Percentiles rank a stretch among this genome's conserved stretches.
phyloP scores from a whole-genome alignment of 2,329 filamentous ascomycete genomes.

The Diaporthe eres region DNA sequence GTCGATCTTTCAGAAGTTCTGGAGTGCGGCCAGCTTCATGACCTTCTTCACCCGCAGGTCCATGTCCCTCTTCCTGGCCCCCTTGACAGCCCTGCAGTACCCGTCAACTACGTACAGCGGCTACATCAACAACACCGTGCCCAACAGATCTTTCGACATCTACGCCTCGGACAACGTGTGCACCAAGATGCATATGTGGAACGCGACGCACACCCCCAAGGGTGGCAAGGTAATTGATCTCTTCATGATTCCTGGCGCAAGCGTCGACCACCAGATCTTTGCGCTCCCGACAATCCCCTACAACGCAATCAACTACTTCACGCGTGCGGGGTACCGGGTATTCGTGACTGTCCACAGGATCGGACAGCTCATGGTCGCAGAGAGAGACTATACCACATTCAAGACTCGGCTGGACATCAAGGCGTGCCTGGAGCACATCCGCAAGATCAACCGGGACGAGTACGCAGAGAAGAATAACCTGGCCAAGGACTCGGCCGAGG shows the following conservation, averaged over 20 bases:
- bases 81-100: conserved; percentile 70
- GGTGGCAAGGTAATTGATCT: conserved; percentile 60
- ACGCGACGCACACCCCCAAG: conserved; percentile 58
- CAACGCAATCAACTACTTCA: conserved; percentile 76
- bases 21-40: conserved; percentile 65
- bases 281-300: conserved; percentile 74
- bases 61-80: conserved; percentile 66
- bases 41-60: conserved; percentile 70
- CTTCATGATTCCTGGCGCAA: conserved; percentile 73
- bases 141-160: conserved; percentile 58
- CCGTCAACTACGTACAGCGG: conserved; percentile 62
- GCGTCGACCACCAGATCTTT: conserved; percentile 75
- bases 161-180: conserved; percentile 66
- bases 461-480: conserved; percentile 43
- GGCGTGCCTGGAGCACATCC: conserved; percentile 68
- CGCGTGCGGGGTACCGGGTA: conserved; percentile 70
- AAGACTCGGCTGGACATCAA: conserved; percentile 72
- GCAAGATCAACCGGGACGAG: conserved; percentile 52
- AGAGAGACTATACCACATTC: conserved; percentile 70
- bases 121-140: conserved; percentile 66
- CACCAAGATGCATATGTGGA: conserved; percentile 70
- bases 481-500: neutral
- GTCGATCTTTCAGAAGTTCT: conserved; percentile 58
- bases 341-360: conserved; percentile 72
- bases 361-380: conserved; percentile 64